These are phyloP conservation scores for Barbatosphaeria neglecta DNA, from an alignment of 495 filamentous ascomycete genomes.

Conservation along the genomic window DNA sequence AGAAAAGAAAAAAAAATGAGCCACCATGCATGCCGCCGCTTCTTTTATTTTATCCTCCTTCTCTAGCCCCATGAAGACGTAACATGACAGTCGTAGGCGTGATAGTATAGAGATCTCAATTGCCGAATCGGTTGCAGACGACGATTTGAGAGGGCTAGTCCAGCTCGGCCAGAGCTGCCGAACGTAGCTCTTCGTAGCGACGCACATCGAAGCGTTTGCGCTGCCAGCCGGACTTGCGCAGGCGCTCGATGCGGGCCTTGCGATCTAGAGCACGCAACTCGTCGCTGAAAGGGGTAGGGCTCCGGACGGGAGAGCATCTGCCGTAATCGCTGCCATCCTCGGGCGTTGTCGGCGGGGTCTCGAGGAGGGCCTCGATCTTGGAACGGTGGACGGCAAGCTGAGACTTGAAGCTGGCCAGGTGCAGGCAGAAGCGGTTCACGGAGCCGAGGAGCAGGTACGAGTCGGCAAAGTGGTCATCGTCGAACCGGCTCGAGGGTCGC, in stretches of 20 bases:
- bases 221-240: conserved; percentile 33
- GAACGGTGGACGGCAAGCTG: conserved; percentile 29
- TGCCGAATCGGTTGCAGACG: not conserved
- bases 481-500: not conserved
- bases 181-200: conserved; percentile 36
- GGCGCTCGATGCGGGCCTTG: conserved; percentile 30
- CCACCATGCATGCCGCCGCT: not conserved
- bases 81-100: not conserved
- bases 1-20: not conserved
- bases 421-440: conserved; percentile 28
- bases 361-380: conserved; percentile 23
- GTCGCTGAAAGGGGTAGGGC: conserved; percentile 13
- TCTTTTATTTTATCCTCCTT: no score
- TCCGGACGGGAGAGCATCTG: no score
- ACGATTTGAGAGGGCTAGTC: conserved; percentile 12
- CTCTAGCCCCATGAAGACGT: not conserved
- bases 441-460: conserved; percentile 26
- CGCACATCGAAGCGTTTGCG: conserved; percentile 36
- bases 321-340: conserved; percentile 2
- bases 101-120: not conserved
- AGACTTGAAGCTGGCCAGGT: conserved; percentile 24
- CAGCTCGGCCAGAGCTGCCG: conserved; percentile 32
- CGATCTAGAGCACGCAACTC: conserved; percentile 19
- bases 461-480: conserved; percentile 12
- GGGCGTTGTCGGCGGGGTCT: conserved; percentile 4